These are phyloP conservation scores for Globisporangium uncinulatum DNA, from an alignment of 352 stramenopile genomes.

Conservation along the genomic window DNA sequence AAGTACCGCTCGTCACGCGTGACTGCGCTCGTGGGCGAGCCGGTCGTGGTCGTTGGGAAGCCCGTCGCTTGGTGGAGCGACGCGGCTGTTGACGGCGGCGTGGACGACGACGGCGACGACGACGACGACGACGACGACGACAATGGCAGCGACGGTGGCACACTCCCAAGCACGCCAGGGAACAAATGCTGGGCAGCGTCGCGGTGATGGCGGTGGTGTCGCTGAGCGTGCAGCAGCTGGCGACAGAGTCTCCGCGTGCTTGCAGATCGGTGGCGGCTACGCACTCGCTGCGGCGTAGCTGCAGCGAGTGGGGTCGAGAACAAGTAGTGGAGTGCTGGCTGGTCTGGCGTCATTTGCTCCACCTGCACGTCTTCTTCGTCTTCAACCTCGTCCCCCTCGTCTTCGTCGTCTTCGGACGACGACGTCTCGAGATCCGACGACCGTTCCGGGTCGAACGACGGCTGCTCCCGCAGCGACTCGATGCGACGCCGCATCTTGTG, in stretches of 20 bases:
- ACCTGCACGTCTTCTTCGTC: slow-evolving; percentile 4
- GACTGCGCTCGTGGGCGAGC: neutral
- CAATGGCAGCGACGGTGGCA: too few species aligned
- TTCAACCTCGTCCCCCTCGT: slow-evolving; percentile 5
- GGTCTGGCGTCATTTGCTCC: neutral
- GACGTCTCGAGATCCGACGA: neutral
- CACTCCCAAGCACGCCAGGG: neutral
- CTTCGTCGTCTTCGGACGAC: too few species aligned
- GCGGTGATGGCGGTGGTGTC: neutral
- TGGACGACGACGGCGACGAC: neutral
- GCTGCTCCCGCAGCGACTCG: slow-evolving; percentile 51
- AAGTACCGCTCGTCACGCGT: slow-evolving; percentile 62
- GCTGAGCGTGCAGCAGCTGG: neutral
- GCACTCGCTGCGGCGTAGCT: neutral
- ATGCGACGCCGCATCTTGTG: slow-evolving; percentile 63
- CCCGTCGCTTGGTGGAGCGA: too few species aligned
- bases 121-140: neutral
- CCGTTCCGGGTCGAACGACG: slow-evolving; percentile 24
- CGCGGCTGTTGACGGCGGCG: neutral
- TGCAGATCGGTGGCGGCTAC: slow-evolving; percentile 10
- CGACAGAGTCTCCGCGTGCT: slow-evolving; percentile 11
- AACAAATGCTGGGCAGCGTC: neutral
- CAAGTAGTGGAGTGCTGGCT: neutral
- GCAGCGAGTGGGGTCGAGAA: neutral
- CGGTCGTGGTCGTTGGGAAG: too few species aligned